Evolutionary conservation across 441 rosid genomes (phyloP).

Genomic region (Adansonia grandidieri): DNA sequence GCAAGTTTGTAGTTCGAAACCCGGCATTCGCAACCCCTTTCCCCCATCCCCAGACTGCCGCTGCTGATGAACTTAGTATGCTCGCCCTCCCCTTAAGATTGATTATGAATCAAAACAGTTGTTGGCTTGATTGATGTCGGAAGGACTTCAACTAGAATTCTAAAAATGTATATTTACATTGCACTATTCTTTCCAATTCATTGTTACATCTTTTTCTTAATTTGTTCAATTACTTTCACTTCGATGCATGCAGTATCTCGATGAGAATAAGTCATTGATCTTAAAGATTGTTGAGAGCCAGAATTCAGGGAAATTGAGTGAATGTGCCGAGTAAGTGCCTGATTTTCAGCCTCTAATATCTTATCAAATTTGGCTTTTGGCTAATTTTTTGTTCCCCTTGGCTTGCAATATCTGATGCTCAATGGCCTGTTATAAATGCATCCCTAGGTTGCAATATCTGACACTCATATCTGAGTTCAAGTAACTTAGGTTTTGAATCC

Average conservation of each 20-base stretch:
- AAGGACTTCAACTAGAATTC: neutral
- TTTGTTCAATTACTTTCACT: conserved; percentile 10
- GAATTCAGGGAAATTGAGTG: conserved; percentile 85
- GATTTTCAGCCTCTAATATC: neutral
- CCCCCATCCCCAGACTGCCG: neutral
- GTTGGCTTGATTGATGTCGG: conserved; percentile 9
- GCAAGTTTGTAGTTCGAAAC: too few relatives aligned
- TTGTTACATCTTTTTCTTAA: neutral
- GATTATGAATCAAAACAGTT: neutral
- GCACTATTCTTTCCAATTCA: neutral
- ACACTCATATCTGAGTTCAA: too few relatives aligned
- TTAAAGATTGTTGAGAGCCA: conserved; percentile 97
- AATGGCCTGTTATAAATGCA: neutral
- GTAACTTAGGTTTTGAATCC: too few relatives aligned
- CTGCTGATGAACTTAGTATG: neutral
- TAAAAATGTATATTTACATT: neutral
- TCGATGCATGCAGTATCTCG: conserved; percentile 71
- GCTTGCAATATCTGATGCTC: neutral
- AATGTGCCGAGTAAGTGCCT: conserved; percentile 89
- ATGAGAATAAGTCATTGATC: conserved; percentile 98
- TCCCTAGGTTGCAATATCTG: neutral
- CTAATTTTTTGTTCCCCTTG: neutral
- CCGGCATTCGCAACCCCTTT: neutral
- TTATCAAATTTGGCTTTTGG: neutral
- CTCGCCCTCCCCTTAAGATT: neutral